phyloP scores from a whole-genome alignment of 352 stramenopile species.

The Pythium volutum region DNA sequence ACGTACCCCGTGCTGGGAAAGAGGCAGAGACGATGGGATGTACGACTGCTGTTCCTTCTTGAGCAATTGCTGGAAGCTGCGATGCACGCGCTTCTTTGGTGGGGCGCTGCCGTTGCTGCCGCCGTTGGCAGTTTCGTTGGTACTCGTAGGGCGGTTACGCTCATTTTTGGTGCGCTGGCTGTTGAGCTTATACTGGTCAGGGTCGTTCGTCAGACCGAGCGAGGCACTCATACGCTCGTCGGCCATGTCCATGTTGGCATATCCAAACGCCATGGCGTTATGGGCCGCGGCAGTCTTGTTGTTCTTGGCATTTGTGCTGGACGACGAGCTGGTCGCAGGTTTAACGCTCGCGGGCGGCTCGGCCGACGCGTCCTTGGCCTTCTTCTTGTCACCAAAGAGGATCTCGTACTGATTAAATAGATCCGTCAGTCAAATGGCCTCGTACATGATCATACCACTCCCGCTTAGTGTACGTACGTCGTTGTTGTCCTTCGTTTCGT shows the following conservation, averaged over 20 bases:
- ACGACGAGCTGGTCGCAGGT: conserved; percentile 19
- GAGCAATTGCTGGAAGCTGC: conserved; percentile 73
- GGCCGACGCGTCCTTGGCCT: conserved; percentile 43
- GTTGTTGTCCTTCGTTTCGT: conserved; percentile 82
- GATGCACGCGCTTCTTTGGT: conserved; percentile 66
- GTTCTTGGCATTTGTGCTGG: conserved; percentile 29
- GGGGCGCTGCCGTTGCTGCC: neutral
- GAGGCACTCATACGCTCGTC: conserved; percentile 33
- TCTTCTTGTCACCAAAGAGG: conserved; percentile 84
- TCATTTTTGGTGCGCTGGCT: conserved; percentile 16
- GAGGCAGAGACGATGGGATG: conserved; percentile 50
- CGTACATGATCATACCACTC: neutral
- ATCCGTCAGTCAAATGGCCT: conserved; percentile 28
- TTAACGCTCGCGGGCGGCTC: conserved; percentile 15
- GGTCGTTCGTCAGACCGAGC: conserved; percentile 60
- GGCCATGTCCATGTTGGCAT: conserved; percentile 33
- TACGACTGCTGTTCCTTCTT: conserved; percentile 71
- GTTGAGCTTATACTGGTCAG: conserved; percentile 69
- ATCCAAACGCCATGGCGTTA: conserved; percentile 24
- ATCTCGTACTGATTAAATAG: conserved; percentile 61
- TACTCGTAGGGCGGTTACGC: conserved; percentile 10
- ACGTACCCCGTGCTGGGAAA: conserved; percentile 67
- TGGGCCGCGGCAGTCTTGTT: conserved; percentile 27
- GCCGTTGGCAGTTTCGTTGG: neutral
- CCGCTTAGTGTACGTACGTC: conserved; percentile 46